Evolutionary conservation across 2,329 filamentous ascomycete genomes (phyloP).

Genomic region (Piedraia hortae): DNA sequence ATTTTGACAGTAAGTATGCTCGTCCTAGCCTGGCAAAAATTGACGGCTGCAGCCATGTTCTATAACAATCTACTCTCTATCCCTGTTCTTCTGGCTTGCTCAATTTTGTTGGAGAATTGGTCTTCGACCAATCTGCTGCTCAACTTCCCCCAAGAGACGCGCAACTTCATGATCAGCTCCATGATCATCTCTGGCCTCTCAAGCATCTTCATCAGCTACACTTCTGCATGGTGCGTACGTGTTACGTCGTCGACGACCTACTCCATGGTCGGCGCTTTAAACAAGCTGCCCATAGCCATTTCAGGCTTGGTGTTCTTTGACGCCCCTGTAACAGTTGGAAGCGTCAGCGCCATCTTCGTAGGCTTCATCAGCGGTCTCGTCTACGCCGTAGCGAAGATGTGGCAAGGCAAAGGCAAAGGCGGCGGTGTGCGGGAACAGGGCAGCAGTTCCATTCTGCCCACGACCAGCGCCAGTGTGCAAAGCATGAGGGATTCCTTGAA

Average conservation of each 20-base stretch:
- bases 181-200: conserved; percentile 88
- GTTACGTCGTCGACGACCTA: conserved; percentile 94
- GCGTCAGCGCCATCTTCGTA: conserved; percentile 68
- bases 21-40: neutral
- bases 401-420: conserved; percentile 37
- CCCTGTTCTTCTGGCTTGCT: conserved; percentile 60
- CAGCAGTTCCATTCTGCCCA: conserved; percentile 26
- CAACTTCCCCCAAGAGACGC: conserved; percentile 67
- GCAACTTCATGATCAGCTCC: conserved; percentile 54
- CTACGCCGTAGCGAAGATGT: conserved; percentile 65
- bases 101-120: conserved; percentile 76
- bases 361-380: conserved; percentile 84
- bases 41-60: conserved; percentile 55
- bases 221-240: conserved; percentile 93
- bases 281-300: conserved; percentile 89
- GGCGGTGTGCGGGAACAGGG: conserved; percentile 26
- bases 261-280: conserved; percentile 92
- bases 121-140: conserved; percentile 51
- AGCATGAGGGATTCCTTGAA: conserved; percentile 72
- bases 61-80: conserved; percentile 98
- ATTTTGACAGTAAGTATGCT: conserved; percentile 70
- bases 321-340: conserved; percentile 73
- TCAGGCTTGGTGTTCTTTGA: conserved; percentile 88
- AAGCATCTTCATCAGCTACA: conserved; percentile 97
- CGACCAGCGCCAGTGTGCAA: conserved; percentile 54